Evolutionary conservation across 2,329 filamentous ascomycete species (phyloP), one percentile per base, ranked within the genome.

Genomic region (Colletotrichum euphorbiae): DNA sequence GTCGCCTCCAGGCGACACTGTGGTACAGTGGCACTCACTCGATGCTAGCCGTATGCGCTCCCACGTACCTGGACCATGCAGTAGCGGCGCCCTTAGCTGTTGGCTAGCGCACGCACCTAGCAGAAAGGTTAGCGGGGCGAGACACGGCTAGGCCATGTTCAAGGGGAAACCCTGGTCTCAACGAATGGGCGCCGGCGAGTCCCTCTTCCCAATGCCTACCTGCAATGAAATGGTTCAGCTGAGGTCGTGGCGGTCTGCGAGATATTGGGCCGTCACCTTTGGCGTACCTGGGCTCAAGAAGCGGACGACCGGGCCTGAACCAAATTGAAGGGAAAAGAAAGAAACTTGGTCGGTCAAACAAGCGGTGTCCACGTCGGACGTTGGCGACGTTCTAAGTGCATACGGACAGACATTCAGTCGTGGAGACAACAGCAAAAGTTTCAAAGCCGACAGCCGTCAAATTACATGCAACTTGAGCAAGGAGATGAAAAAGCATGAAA

Each of bases 1-100:
- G 31, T 46, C 15, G 48, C 42, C 48, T 50, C 56, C 65, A 45
- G 33, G 17, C 62, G 61, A 54, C 65, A 65, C 54, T 46, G 54
- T 64, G 46, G 65, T 17, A 65, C 54, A 31, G 31, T 63, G 60
- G 42, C 36, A 50, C 58, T 42, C 45, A 45, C 3, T 45, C 31
- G 15, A 31, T 68, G 46, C 61, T 68, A 68, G 65, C 65, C 51
- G 65, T 60, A 69, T 61, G 62, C 63, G 57, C 38, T 67, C 56
- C 57, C 57, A 52, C 57, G 56, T 62, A 69, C 56, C 56, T 56
- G 56, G 50, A 67, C 62, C 67, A 69, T 52, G 67, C 67, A 69
- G 56, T 28, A 57, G 67, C 46, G 67, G 67, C 62, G 50, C 36
- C 17, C 57, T 62, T 67, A 57, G 62, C 50, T 45, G 55, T 19